These are phyloP conservation scores for Fistulina hepatica DNA, from an alignment of 1,284 basidiomycete species.

Conservation along the genomic window DNA sequence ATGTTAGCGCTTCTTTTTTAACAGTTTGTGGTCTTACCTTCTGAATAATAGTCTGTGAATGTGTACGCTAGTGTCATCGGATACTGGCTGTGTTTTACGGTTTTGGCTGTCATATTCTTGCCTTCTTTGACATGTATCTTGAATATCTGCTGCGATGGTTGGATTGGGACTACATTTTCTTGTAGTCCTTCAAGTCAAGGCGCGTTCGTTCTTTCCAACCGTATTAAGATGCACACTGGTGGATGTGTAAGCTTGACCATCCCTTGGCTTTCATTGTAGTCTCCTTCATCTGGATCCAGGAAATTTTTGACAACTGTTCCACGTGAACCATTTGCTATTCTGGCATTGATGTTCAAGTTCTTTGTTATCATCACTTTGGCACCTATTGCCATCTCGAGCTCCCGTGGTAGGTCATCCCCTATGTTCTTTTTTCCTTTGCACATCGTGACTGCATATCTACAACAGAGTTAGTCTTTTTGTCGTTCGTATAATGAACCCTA, in stretches of 20 bases:
- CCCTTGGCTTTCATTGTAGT: neutral
- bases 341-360: neutral
- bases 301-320: neutral
- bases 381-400: neutral
- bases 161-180: neutral
- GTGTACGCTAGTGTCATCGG: too few species aligned
- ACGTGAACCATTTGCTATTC: neutral
- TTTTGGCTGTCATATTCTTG: slow-evolving; percentile 1
- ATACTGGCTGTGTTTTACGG: too few species aligned
- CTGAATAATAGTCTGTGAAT: too few species aligned
- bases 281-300: neutral
- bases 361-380: neutral
- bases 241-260: neutral
- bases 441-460: too few species aligned
- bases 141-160: neutral
- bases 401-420: neutral
- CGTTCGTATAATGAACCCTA: neutral
- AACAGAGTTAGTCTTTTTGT: too few species aligned
- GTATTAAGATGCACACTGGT: neutral
- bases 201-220: neutral
- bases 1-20: slow-evolving; percentile 25
- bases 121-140: neutral
- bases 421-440: neutral
- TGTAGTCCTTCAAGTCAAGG: neutral
- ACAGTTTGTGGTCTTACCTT: slow-evolving; percentile 21